phyloP scores from a whole-genome alignment of 805 yeast species.

The Diddensiella transvaalensis region DNA sequence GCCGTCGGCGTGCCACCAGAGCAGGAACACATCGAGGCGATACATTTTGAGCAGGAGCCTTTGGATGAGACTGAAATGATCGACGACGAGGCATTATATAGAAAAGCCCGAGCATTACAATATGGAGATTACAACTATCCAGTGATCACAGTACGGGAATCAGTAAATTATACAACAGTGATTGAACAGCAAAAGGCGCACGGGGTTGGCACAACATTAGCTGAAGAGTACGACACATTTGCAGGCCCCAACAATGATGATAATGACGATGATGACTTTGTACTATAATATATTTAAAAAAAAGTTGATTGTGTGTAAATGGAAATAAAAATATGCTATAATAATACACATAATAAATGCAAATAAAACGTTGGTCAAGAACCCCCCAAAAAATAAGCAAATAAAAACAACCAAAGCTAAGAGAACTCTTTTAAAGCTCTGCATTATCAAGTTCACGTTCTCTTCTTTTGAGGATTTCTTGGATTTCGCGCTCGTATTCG shows the following conservation, averaged over 20 bases:
- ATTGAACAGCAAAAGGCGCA: conserved; percentile 18
- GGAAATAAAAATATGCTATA: conserved; percentile 8
- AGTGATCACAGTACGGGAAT: conserved; percentile 35
- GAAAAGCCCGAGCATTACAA: conserved; percentile 30
- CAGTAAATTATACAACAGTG: conserved; percentile 20
- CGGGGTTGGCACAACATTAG: conserved; percentile 15
- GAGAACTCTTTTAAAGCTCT: not conserved
- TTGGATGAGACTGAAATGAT: conserved; percentile 24
- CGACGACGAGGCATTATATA: conserved; percentile 34
- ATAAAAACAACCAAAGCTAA: too few species aligned
- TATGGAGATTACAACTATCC: conserved; percentile 44
- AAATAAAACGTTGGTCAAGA: not conserved
- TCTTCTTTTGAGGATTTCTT: conserved; percentile 35
- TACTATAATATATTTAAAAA: not conserved
- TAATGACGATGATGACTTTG: conserved; percentile 4
- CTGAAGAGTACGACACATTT: conserved; percentile 22
- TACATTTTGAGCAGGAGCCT: not conserved
- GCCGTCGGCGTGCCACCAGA: too few species aligned
- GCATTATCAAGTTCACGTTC: conserved; percentile 31
- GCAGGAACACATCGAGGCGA: not conserved
- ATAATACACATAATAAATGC: not conserved
- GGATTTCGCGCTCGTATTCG: conserved; percentile 35
- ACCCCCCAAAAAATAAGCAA: too few species aligned
- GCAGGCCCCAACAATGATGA: conserved; percentile 17
- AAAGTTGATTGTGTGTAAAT: too few species aligned